Percentiles rank a stretch among this genome's conserved stretches.
Evolutionary conservation across 2,329 filamentous ascomycete species (phyloP).

Genomic region (Talaromyces amestolkiae): DNA sequence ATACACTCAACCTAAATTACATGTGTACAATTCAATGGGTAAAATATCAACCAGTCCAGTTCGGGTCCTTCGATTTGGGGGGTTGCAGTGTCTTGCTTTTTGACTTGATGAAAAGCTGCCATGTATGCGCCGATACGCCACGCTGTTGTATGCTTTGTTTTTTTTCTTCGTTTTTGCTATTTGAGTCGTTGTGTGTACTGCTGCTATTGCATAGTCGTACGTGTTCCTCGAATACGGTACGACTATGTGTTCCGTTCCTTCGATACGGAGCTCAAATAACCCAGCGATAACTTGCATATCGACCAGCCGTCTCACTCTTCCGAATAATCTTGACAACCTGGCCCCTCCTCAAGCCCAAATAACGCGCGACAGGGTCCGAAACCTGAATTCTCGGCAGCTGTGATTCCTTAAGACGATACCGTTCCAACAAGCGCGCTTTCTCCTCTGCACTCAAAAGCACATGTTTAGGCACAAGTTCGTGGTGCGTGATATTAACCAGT

Average conservation of each 20-base stretch:
- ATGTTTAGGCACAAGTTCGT: conserved; percentile 93
- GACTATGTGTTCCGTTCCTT: too few species aligned
- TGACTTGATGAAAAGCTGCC: neutral
- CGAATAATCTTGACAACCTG: conserved; percentile 99
- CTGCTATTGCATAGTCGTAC: neutral
- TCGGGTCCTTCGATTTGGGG: neutral
- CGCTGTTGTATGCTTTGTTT: neutral
- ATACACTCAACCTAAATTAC: conserved; percentile 2
- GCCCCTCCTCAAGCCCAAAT: conserved; percentile 82
- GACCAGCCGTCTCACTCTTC: conserved; percentile 88
- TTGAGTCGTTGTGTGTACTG: too few species aligned
- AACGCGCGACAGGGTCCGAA: conserved; percentile 88
- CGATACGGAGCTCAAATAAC: conserved; percentile 41
- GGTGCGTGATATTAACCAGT: conserved; percentile 95
- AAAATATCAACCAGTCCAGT: neutral
- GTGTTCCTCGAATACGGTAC: too few species aligned
- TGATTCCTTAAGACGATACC: conserved; percentile 95
- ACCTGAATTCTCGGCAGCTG: conserved; percentile 90
- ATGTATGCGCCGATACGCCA: conserved; percentile 3
- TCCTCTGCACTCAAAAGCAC: conserved; percentile 86
- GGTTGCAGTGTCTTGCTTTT: neutral
- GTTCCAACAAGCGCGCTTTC: conserved; percentile 77
- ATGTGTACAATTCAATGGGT: neutral
- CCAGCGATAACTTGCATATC: conserved; percentile 92
- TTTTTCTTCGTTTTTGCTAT: neutral